A percentile compares a stretch with the other conserved stretches of the same genome.
Conservation (phyloP, 352 stramenopile species). For the Phytophthora pisi region DNA sequence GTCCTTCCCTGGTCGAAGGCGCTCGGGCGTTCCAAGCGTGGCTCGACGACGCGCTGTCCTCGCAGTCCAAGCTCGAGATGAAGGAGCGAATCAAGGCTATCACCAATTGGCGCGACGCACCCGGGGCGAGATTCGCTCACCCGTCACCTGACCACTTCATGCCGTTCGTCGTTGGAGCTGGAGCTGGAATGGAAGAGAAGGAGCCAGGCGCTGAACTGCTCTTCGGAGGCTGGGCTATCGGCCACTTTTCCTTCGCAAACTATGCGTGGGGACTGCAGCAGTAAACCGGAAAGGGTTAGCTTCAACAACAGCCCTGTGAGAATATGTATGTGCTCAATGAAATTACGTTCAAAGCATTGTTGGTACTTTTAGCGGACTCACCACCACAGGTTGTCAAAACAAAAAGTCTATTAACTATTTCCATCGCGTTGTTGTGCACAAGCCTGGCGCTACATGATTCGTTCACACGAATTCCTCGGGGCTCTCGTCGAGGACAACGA, state of each 20-base stretch:
- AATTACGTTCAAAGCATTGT: neutral
- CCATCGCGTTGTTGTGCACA: neutral
- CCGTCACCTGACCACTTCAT: slow-evolving; percentile 28
- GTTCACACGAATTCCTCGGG: slow-evolving; percentile 29
- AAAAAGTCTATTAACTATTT: neutral
- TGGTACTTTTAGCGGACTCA: neutral
- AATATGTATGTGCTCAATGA: neutral
- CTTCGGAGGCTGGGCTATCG: slow-evolving; percentile 24
- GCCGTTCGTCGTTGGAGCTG: slow-evolving; percentile 22
- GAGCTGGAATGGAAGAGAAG: slow-evolving; percentile 28
- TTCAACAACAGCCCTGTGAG: neutral
- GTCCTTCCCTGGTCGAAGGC: slow-evolving; percentile 22
- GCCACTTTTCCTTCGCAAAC: slow-evolving; percentile 30
- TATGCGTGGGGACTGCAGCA: slow-evolving; percentile 25
- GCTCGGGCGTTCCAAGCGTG: slow-evolving; percentile 37
- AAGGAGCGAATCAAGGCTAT: slow-evolving; percentile 16
- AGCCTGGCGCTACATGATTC: neutral
- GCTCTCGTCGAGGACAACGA: slow-evolving; percentile 30
- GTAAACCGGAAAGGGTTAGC: neutral
- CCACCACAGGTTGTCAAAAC: neutral
- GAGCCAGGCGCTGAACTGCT: slow-evolving; percentile 11
- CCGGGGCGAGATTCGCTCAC: slow-evolving; percentile 16
- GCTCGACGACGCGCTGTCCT: slow-evolving; percentile 31
- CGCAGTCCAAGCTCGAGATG: slow-evolving; percentile 25
- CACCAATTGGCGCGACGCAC: slow-evolving; percentile 18